Conservation (phyloP, 768 basidiomycete species). For the Boletus edulis region DNA sequence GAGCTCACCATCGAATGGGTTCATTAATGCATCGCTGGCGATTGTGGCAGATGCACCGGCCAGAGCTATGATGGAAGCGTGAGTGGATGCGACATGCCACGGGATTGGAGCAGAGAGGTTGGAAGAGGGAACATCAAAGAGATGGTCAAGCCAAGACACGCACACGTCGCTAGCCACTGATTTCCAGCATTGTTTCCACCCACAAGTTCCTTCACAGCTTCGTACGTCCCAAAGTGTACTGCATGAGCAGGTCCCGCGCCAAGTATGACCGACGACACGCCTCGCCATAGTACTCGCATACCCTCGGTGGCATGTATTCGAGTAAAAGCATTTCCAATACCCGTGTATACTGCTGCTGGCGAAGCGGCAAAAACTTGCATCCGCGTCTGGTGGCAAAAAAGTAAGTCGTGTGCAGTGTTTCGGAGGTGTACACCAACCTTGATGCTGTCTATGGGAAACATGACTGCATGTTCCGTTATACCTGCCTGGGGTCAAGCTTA, state of each 20-base stretch:
- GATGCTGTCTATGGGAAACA: constrained; percentile 98
- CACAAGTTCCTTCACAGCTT: constrained; percentile 88
- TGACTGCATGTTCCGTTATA: constrained; percentile 98
- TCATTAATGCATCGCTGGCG: constrained; percentile 97
- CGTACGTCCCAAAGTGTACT: constrained; percentile 95
- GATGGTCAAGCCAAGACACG: constrained; percentile 30
- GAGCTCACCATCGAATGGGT: constrained; percentile 93
- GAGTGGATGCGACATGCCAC: constrained; percentile 1
- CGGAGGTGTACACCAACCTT: constrained; percentile 59
- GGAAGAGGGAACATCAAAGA: background rate
- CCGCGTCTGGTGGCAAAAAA: constrained; percentile 64
- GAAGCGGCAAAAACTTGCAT: constrained; percentile 97
- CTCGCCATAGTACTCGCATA: constrained; percentile 87
- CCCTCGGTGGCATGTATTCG: constrained; percentile 96
- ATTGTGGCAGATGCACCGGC: constrained; percentile 95
- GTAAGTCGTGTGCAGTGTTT: constrained; percentile 1
- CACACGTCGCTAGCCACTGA: constrained; percentile 88
- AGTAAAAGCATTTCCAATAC: constrained; percentile 86
- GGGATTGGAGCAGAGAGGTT: background rate
- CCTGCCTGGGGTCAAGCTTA: constrained; percentile 68
- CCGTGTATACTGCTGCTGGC: constrained; percentile 82
- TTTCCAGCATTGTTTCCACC: constrained; percentile 79
- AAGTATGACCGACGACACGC: constrained; percentile 92
- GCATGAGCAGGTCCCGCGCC: constrained; percentile 99
- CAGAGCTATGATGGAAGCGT: constrained; percentile 53